These are phyloP conservation scores for Mucor lusitanicus DNA, from an alignment of 371 early-diverging fungal genomes.

Conservation along the genomic window DNA sequence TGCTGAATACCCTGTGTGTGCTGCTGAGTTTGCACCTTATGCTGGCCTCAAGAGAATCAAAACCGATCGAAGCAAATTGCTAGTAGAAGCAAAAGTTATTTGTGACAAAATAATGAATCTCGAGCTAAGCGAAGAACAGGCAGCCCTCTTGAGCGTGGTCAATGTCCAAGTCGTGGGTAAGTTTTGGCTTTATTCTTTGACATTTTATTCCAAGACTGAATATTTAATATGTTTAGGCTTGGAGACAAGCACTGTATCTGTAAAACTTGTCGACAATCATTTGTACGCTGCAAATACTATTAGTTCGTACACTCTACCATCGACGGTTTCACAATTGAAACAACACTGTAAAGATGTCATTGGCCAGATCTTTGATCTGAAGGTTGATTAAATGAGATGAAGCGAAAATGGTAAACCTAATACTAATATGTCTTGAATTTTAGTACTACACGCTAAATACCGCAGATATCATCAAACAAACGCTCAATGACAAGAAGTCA, in stretches of 20 bases:
- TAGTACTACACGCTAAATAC: neutral
- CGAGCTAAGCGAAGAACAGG: neutral
- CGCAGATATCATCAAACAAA: neutral
- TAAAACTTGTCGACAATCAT: slow-evolving; percentile 1
- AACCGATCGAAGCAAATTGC: slow-evolving; percentile 10
- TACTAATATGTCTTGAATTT: slow-evolving; percentile 11
- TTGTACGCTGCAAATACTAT: slow-evolving; percentile 1
- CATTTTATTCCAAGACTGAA: slow-evolving; percentile 14
- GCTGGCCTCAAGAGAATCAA: neutral
- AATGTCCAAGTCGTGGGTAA: slow-evolving; percentile 4
- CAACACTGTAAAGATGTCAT: neutral
- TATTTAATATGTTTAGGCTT: slow-evolving; percentile 8
- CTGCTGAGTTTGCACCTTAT: slow-evolving; percentile 4
- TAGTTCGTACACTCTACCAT: slow-evolving; percentile 5
- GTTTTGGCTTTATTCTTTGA: neutral
- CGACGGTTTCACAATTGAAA: neutral
- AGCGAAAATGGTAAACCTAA: slow-evolving; percentile 9
- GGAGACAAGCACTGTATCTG: neutral
- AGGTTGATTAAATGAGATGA: slow-evolving; percentile 1
- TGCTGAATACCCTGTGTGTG: slow-evolving; percentile 8
- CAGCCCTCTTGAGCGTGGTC: neutral
- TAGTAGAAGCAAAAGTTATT: slow-evolving; percentile 11
- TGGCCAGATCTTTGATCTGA: slow-evolving; percentile 2
- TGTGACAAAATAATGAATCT: slow-evolving; percentile 4
- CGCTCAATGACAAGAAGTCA: too few species aligned